Percentiles rank a stretch among this genome's conserved stretches.
These are phyloP conservation scores for Serpula lacrymans DNA, from an alignment of 768 basidiomycete genomes.

Conservation along the genomic window DNA sequence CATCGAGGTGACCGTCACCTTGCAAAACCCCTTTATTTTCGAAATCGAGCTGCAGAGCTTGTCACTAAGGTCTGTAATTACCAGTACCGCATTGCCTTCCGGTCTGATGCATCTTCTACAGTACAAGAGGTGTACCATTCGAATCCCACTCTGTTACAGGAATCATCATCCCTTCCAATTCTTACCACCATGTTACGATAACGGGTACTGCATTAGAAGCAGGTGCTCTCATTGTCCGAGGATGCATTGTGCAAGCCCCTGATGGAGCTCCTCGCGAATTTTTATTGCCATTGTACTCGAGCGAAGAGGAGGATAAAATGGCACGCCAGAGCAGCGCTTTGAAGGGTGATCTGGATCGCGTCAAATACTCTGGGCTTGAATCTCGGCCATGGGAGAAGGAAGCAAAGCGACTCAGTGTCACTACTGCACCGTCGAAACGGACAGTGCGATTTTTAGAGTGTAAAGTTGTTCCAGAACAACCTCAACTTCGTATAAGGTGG, in stretches of 20 bases:
- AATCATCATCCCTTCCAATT: constrained; percentile 68
- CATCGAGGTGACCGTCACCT: constrained; percentile 75
- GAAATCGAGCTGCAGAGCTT: constrained; percentile 85
- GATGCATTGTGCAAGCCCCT: constrained; percentile 73
- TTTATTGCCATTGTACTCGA: constrained; percentile 67
- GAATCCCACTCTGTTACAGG: constrained; percentile 56
- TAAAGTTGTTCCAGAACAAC: constrained; percentile 82
- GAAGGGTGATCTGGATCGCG: constrained; percentile 63
- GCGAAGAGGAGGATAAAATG: constrained; percentile 64
- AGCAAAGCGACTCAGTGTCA: constrained; percentile 36
- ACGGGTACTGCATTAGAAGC: constrained; percentile 60
- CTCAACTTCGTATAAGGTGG: constrained; percentile 79
- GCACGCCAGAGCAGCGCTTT: constrained; percentile 55
- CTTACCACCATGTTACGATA: constrained; percentile 70
- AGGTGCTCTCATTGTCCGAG: constrained; percentile 70
- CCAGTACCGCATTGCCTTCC: not conserved
- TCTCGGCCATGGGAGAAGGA: constrained; percentile 59
- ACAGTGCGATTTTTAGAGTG: constrained; percentile 67
- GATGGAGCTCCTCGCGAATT: constrained; percentile 73
- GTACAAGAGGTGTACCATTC: constrained; percentile 79
- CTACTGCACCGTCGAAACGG: constrained; percentile 21
- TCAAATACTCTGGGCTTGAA: constrained; percentile 73
- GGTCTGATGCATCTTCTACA: constrained; percentile 24
- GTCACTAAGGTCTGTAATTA: constrained; percentile 61
- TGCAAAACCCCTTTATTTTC: constrained; percentile 93